These are phyloP conservation scores for Hebeloma cylindrosporum DNA, from an alignment of 768 basidiomycete species.

Conservation along the genomic window DNA sequence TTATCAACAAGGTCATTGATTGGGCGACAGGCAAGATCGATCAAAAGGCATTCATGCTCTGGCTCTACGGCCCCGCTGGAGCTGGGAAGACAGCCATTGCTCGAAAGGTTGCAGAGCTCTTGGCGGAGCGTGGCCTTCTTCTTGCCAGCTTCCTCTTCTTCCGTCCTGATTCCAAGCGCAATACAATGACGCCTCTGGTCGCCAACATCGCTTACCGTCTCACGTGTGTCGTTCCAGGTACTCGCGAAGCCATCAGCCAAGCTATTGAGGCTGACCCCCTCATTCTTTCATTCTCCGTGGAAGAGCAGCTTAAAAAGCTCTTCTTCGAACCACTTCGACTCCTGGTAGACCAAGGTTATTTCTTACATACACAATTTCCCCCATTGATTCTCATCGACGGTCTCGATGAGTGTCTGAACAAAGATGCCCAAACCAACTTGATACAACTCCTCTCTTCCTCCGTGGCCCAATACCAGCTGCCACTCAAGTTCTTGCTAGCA, in stretches of 20 bases:
- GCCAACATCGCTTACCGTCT: slow-evolving; percentile 17
- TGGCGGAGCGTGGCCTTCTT: not conserved
- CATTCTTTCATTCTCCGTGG: slow-evolving; percentile 9
- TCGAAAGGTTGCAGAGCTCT: slow-evolving; percentile 10
- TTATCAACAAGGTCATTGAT: slow-evolving; percentile 9
- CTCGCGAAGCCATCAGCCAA: not conserved
- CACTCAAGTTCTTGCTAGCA: slow-evolving; percentile 12
- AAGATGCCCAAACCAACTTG: slow-evolving; percentile 6
- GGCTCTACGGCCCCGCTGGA: slow-evolving; percentile 19
- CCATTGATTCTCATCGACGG: slow-evolving; percentile 18
- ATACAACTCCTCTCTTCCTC: slow-evolving; percentile 1
- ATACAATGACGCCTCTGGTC: slow-evolving; percentile 5
- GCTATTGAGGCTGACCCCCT: slow-evolving; percentile 10
- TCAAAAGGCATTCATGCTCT: slow-evolving; percentile 8
- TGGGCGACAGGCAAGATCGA: slow-evolving; percentile 12
- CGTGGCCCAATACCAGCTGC: not conserved
- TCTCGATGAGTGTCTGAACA: slow-evolving; percentile 15
- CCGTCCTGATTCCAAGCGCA: slow-evolving; percentile 8
- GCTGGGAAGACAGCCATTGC: slow-evolving; percentile 19
- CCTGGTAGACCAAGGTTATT: not conserved
- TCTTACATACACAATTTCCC: not conserved
- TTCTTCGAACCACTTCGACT: slow-evolving; percentile 10
- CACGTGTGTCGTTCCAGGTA: slow-evolving; percentile 4
- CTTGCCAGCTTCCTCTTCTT: slow-evolving; percentile 17
- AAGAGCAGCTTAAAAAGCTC: slow-evolving; percentile 9